Evolutionary conservation across 2,329 filamentous ascomycete species (phyloP).

Genomic region (Microdochium nivale): DNA sequence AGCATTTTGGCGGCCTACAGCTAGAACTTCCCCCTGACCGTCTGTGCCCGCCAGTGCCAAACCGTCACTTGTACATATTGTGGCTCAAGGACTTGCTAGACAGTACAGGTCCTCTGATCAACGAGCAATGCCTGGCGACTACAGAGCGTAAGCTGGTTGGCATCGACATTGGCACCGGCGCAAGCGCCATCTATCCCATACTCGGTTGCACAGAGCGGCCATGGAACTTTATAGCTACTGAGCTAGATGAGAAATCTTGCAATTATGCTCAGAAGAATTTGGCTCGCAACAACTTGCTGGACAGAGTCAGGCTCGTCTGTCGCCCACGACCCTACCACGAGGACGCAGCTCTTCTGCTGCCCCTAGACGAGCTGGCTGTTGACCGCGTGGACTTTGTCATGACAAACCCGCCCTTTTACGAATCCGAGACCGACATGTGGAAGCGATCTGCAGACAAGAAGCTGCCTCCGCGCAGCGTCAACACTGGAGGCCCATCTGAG

Average conservation of each 20-base stretch:
- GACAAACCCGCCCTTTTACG: conserved; percentile 93
- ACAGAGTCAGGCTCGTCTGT: conserved; percentile 55
- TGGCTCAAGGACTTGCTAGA: conserved; percentile 83
- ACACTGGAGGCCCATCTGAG: conserved; percentile 70
- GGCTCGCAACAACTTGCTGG: conserved; percentile 51
- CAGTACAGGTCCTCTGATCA: conserved; percentile 43
- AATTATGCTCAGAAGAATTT: conserved; percentile 61
- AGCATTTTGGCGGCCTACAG: conserved; percentile 60
- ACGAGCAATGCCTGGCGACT: conserved; percentile 21
- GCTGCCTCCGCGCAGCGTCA: conserved; percentile 59
- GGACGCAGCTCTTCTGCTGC: conserved; percentile 49
- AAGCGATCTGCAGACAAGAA: conserved; percentile 57
- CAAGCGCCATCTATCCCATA: conserved; percentile 85
- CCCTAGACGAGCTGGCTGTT: conserved; percentile 44
- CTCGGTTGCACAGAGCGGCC: conserved; percentile 62
- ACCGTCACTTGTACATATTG: conserved; percentile 78
- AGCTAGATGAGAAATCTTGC: conserved; percentile 68
- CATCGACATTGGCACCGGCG: conserved; percentile 82
- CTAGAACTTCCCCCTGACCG: conserved; percentile 68
- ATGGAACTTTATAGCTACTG: conserved; percentile 72
- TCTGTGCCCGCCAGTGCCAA: conserved; percentile 75
- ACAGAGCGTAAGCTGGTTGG: conserved; percentile 46
- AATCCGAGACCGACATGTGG: conserved; percentile 60
- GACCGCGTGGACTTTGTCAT: conserved; percentile 69
- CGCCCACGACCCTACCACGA: conserved; percentile 25